Evolutionary conservation across 2,329 filamentous ascomycete species (phyloP).

Genomic region (Penicillium aurantiogriseum): DNA sequence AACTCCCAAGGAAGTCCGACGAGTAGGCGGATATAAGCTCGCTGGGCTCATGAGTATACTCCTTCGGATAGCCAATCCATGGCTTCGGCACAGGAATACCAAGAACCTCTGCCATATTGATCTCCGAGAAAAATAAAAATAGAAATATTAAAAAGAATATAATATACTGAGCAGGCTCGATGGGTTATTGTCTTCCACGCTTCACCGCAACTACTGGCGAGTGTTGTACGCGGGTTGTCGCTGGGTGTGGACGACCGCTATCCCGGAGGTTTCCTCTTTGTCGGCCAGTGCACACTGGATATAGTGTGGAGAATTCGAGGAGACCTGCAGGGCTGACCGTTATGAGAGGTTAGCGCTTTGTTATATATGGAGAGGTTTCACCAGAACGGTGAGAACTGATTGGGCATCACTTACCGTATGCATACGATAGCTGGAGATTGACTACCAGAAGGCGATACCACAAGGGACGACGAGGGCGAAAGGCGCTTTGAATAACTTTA

Average conservation of each 20-base stretch:
- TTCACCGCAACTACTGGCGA: slow-evolving; percentile 30
- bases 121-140: neutral
- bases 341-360: slow-evolving; percentile 18
- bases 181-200: slow-evolving; percentile 2
- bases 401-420: slow-evolving; percentile 11
- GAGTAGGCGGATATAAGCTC: slow-evolving; percentile 1
- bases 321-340: slow-evolving; percentile 28
- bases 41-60: neutral
- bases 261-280: slow-evolving; percentile 12
- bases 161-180: neutral
- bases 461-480: neutral
- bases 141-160: neutral
- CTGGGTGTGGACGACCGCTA: slow-evolving; percentile 24
- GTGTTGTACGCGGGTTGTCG: slow-evolving; percentile 27
- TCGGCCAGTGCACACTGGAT: slow-evolving; percentile 17
- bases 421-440: neutral
- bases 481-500: neutral
- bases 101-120: slow-evolving; percentile 17
- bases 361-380: slow-evolving; percentile 26
- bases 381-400: slow-evolving; percentile 8
- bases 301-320: slow-evolving; percentile 20
- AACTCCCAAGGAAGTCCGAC: neutral
- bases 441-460: neutral
- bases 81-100: slow-evolving; percentile 10
- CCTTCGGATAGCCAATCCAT: slow-evolving; percentile 11